phyloP scores from a whole-genome alignment of 2,329 filamentous ascomycete genomes.

The Aspergillus uvarum region DNA sequence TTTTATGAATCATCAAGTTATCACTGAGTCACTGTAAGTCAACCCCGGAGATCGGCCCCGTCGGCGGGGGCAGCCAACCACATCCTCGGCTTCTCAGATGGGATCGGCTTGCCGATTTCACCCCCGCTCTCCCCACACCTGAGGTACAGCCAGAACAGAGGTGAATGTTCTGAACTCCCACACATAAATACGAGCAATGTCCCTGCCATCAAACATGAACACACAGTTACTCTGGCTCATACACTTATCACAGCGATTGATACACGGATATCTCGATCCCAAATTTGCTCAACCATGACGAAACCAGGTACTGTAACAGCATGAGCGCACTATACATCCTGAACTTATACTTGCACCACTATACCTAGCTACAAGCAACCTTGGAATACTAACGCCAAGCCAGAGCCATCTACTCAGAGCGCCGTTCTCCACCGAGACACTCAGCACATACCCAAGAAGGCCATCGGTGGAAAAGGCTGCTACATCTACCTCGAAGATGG shows the following conservation, averaged over 20 bases:
- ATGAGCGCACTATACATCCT: neutral
- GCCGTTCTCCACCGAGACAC: constrained; percentile 56
- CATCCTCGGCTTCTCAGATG: constrained; percentile 25
- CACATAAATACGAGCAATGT: neutral
- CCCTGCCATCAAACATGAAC: neutral
- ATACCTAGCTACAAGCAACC: neutral
- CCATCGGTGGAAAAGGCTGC: constrained; percentile 51
- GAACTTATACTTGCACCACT: neutral
- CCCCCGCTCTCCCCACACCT: constrained; percentile 13
- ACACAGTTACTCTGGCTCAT: neutral
- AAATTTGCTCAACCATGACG: neutral
- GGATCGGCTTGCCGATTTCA: constrained; percentile 32
- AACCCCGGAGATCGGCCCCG: constrained; percentile 1
- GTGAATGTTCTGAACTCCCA: neutral
- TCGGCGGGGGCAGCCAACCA: constrained; percentile 26
- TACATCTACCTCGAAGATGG: constrained; percentile 57
- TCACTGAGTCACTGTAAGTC: neutral
- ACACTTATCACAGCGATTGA: too few species aligned
- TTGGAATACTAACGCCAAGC: neutral
- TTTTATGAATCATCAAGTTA: neutral
- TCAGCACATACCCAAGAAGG: constrained; percentile 47
- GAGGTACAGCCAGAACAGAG: neutral
- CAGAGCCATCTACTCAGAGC: constrained; percentile 16
- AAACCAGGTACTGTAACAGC: constrained; percentile 6
- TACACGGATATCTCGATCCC: neutral